Percentiles rank a stretch among this genome's conserved stretches.
These are phyloP conservation scores for Leccinum idahoense DNA, from an alignment of 1,284 basidiomycete species.

Conservation along the genomic window DNA sequence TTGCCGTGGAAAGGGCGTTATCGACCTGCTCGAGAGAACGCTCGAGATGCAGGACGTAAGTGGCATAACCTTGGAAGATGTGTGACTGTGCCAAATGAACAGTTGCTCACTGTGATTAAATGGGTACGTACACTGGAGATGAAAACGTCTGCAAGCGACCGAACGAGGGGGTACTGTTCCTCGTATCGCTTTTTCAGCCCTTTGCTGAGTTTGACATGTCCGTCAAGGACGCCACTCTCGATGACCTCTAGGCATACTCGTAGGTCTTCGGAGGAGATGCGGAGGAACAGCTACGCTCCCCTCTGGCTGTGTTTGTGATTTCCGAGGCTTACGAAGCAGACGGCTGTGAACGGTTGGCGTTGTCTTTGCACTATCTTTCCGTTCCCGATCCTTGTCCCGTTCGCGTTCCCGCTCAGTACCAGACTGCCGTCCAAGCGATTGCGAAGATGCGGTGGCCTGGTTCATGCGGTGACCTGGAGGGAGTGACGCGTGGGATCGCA, in stretches of 20 bases:
- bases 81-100: constrained; percentile 58
- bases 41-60: constrained; percentile 89
- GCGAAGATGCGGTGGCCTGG: constrained; percentile 54
- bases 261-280: constrained; percentile 78
- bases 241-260: constrained; percentile 82
- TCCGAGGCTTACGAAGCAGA: constrained; percentile 64
- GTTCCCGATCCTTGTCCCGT: constrained; percentile 47
- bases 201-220: constrained; percentile 79
- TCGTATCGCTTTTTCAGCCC: constrained; percentile 84
- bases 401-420: constrained; percentile 46
- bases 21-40: constrained; percentile 85
- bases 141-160: constrained; percentile 89
- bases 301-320: constrained; percentile 50
- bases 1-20: constrained; percentile 63
- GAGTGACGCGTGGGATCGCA: constrained; percentile 75
- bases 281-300: constrained; percentile 57
- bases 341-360: constrained; percentile 38
- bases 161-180: constrained; percentile 88
- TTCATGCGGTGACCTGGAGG: constrained; percentile 57
- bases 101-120: constrained; percentile 4
- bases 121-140: constrained; percentile 74
- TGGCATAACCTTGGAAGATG: constrained; percentile 87
- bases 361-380: constrained; percentile 46
- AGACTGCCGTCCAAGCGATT: constrained; percentile 64
- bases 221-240: constrained; percentile 78